Percentiles rank a stretch among this genome's conserved stretches.
Conservation (phyloP, 306 rosid species). For the Sphenostylis stenocarpa region DNA sequence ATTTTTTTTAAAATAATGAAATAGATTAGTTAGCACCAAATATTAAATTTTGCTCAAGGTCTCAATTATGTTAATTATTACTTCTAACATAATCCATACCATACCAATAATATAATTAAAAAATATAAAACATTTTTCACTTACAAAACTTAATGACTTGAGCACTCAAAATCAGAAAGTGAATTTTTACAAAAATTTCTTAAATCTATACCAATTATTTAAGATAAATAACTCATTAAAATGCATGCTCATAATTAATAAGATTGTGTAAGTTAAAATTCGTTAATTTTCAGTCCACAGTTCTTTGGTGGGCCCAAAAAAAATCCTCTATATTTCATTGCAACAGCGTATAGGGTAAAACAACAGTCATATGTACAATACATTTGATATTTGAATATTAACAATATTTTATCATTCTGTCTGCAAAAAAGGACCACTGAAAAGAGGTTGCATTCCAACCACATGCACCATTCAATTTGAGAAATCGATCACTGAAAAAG, state of each 20-base stretch:
- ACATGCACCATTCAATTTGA: constrained; percentile 24
- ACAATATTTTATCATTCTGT: constrained; percentile 12
- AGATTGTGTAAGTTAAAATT: background rate
- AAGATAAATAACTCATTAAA: too few species aligned
- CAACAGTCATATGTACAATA: constrained; percentile 37
- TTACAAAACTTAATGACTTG: too few species aligned
- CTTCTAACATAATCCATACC: too few species aligned
- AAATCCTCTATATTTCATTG: constrained; percentile 25
- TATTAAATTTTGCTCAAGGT: too few species aligned
- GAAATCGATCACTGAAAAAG: constrained; percentile 15
- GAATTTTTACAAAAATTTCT: too few species aligned
- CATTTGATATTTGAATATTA: constrained; percentile 16
- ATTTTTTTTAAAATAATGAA: too few species aligned
- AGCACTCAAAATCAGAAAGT: too few species aligned
- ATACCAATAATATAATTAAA: too few species aligned
- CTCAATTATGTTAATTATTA: too few species aligned
- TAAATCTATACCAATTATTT: too few species aligned
- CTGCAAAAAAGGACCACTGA: background rate
- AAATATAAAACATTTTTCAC: too few species aligned
- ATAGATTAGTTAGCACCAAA: too few species aligned
- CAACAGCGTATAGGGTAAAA: background rate
- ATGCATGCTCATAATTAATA: background rate
- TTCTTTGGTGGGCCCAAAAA: background rate
- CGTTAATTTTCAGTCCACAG: background rate
- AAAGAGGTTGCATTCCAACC: constrained; percentile 19